Evolutionary conservation across 495 filamentous ascomycete genomes (phyloP).

Genomic region (Xylaria bambusicola): DNA sequence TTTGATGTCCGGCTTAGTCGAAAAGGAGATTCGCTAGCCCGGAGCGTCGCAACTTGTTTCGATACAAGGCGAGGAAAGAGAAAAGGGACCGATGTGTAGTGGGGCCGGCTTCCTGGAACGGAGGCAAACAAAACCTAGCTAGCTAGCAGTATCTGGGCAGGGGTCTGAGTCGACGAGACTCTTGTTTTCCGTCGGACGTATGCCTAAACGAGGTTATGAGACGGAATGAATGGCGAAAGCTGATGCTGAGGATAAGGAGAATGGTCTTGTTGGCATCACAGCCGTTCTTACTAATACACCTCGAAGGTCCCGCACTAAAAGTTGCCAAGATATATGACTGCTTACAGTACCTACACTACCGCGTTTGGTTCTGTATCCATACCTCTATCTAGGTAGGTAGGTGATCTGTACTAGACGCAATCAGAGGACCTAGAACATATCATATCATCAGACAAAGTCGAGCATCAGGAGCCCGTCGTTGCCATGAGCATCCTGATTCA

Average conservation of each 20-base stretch:
- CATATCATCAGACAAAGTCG: too few species aligned
- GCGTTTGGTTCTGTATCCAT: background rate
- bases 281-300: background rate
- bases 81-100: background rate
- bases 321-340: too few species aligned
- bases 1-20: background rate
- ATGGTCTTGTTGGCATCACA: background rate
- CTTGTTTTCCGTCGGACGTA: background rate
- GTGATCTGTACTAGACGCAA: too few species aligned
- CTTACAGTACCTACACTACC: background rate
- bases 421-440: too few species aligned
- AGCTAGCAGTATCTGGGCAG: background rate
- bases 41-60: background rate
- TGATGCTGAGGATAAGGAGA: background rate
- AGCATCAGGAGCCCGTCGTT: too few species aligned
- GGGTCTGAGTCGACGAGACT: background rate
- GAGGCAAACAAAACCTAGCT: too few species aligned
- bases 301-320: background rate
- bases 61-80: background rate
- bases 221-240: conserved; percentile 3
- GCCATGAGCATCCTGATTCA: too few species aligned
- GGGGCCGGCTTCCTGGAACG: too few species aligned
- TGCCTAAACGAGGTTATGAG: background rate
- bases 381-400: background rate
- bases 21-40: background rate